phyloP scores from a whole-genome alignment of 106 monocot genomes.

The Dioscorea alata region DNA sequence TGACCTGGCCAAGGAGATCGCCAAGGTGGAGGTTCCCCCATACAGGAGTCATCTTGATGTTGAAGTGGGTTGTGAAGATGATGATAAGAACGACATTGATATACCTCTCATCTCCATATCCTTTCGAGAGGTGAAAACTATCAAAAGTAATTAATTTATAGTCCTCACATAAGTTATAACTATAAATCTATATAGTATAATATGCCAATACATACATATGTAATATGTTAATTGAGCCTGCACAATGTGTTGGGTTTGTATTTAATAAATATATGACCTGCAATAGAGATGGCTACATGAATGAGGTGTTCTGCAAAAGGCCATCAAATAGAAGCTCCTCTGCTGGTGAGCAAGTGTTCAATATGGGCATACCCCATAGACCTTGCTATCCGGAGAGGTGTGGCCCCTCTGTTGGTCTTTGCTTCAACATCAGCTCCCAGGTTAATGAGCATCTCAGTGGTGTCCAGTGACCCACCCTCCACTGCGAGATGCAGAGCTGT shows the following conservation, averaged over 20 bases:
- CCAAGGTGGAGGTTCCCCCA: slow-evolving; percentile 42
- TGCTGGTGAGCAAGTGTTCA: slow-evolving; percentile 30
- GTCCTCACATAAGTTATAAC: too few relatives aligned
- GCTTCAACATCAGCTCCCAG: slow-evolving; percentile 54
- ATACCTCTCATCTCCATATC: slow-evolving; percentile 28
- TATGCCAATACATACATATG: too few relatives aligned
- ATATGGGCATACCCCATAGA: slow-evolving; percentile 50
- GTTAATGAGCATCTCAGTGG: slow-evolving; percentile 47
- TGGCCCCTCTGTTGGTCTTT: slow-evolving; percentile 45
- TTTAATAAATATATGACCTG: too few relatives aligned
- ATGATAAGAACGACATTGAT: slow-evolving; percentile 41
- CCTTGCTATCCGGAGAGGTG: slow-evolving; percentile 46
- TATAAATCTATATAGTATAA: too few relatives aligned
- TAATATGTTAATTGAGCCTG: too few relatives aligned
- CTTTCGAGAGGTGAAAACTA: neutral
- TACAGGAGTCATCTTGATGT: slow-evolving; percentile 45
- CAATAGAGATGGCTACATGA: too few relatives aligned
- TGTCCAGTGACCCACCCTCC: slow-evolving; percentile 48
- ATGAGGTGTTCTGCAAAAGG: too few relatives aligned
- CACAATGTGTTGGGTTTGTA: too few relatives aligned
- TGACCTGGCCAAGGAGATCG: slow-evolving; percentile 49
- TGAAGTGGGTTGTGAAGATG: slow-evolving; percentile 58
- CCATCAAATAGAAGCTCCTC: slow-evolving; percentile 18
- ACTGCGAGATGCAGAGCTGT: slow-evolving; percentile 61
- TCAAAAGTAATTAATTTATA: too few relatives aligned